A percentile compares a stretch with the other conserved stretches of the same genome.
Evolutionary conservation across 345 rosid genomes (phyloP).

Genomic region (Lepidium didymum): DNA sequence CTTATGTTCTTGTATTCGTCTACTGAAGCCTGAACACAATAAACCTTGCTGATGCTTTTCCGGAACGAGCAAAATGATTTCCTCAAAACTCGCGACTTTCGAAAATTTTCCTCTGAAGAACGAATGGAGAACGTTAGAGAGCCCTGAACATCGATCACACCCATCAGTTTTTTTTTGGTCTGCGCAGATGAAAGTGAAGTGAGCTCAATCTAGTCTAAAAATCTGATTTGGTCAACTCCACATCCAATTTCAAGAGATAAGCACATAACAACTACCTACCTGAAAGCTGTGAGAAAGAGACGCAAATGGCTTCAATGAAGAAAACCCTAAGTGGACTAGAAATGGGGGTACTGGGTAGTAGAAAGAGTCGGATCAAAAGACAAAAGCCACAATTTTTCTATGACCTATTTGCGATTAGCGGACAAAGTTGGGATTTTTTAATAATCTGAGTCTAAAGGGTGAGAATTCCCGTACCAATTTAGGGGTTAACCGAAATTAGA

Average conservation of each 20-base stretch:
- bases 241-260: not conserved
- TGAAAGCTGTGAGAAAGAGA: not conserved
- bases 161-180: constrained; percentile 34
- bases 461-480: not conserved
- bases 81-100: constrained; percentile 19
- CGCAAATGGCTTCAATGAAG: not conserved
- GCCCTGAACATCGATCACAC: constrained; percentile 39
- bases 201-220: not conserved
- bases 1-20: constrained; percentile 36
- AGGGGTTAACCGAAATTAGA: not conserved
- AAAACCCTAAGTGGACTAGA: not conserved
- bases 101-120: constrained; percentile 18
- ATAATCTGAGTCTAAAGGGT: not conserved
- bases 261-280: not conserved
- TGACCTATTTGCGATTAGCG: not conserved
- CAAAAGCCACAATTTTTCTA: constrained; percentile 7
- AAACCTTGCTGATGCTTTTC: constrained; percentile 23
- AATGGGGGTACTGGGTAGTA: not conserved
- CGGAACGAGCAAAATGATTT: constrained; percentile 28
- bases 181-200: not conserved
- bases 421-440: not conserved
- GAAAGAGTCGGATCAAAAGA: not conserved
- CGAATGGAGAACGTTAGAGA: constrained; percentile 31
- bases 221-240: not conserved
- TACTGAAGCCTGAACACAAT: constrained; percentile 37